Evolutionary conservation across 1,139 yeast species (phyloP), one percentile per base, ranked within the genome.

Genomic region (Kurtzmaniella quercitrusa): DNA sequence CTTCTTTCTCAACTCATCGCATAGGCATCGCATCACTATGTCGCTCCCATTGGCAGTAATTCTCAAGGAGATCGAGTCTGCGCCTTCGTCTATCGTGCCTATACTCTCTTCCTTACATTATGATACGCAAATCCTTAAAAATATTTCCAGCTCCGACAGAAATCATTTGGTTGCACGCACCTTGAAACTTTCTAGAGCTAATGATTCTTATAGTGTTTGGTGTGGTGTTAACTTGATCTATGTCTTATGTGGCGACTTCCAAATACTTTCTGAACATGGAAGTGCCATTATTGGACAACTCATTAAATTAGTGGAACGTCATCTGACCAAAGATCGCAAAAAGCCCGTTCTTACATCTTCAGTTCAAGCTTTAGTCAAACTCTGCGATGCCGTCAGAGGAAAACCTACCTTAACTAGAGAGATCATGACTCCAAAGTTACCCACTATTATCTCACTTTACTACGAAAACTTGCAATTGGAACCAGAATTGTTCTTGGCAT

Each of bases 351-450:
- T 77, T 52, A 75, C 61, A 47, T 74, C 77, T 36, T 74, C 78
- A 28, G 70, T 76, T 39, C 76, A 71, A 42, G 72, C 82, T 22
- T 60, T 78, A 43, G 66, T 72, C 47, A 61, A 61, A 17, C 54
- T 86, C 20, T 76, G 84, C 52, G 63, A 68, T 36, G 65, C 71
- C 38, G 83, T 87, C 45, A 77, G 85, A 59, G 94, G 89, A 2
- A 89, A 89, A 55, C 88, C 95, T 1, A 82, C 91, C 1, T 69
- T 91, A 40, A 84, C 95, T 2, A 76, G 98, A 58, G 96, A 89
- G 54, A 70, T 86, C 6, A 73, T 89, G 46, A 87, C 95, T 1
- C 95, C 97, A 3, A 82, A 82, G 50, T 66, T 91, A 42, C 80
- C 88, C 11, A 66, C 71, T 2, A 78, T 85, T 36, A 76, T 87